Conservation (phyloP, 768 basidiomycete genomes). For the Termitomyces sp. region DNA sequence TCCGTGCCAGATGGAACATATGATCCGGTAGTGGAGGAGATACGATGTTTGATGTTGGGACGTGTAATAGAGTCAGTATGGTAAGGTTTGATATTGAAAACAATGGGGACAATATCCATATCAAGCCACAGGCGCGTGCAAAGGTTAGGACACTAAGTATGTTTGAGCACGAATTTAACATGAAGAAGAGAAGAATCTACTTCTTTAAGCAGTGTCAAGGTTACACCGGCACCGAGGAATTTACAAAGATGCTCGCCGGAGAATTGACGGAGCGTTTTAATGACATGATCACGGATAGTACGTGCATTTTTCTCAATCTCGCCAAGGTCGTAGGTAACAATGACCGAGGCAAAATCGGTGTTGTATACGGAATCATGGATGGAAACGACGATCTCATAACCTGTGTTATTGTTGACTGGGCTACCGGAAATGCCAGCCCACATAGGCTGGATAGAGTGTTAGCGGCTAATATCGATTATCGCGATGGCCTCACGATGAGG, state of each 20-base stretch:
- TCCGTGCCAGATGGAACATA: conserved; percentile 75
- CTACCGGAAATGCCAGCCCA: conserved; percentile 80
- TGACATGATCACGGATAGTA: conserved; percentile 60
- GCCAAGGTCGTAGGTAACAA: conserved; percentile 49
- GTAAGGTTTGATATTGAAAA: conserved; percentile 83
- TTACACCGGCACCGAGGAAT: conserved; percentile 82
- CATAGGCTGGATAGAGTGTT: conserved; percentile 60
- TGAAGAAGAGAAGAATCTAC: conserved; percentile 29
- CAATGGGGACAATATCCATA: conserved; percentile 79
- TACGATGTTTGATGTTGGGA: conserved; percentile 78
- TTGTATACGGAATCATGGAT: conserved; percentile 84
- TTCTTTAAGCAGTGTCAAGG: conserved; percentile 66
- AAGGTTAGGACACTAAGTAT: conserved; percentile 64
- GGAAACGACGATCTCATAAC: conserved; percentile 72
- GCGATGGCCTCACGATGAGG: conserved; percentile 51
- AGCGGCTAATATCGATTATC: conserved; percentile 21
- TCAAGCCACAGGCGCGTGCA: conserved; percentile 84
- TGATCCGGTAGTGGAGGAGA: conserved; percentile 77
- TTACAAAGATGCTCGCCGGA: conserved; percentile 78
- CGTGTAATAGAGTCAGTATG: conserved; percentile 77
- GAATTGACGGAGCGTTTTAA: conserved; percentile 69
- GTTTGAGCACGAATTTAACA: conserved; percentile 19
- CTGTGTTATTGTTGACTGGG: conserved; percentile 53
- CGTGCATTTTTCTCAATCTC: conserved; percentile 54
- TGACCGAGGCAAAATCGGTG: conserved; percentile 68